Conservation (phyloP, 768 basidiomycete genomes). For the Naganishia vaughanmartiniae region DNA sequence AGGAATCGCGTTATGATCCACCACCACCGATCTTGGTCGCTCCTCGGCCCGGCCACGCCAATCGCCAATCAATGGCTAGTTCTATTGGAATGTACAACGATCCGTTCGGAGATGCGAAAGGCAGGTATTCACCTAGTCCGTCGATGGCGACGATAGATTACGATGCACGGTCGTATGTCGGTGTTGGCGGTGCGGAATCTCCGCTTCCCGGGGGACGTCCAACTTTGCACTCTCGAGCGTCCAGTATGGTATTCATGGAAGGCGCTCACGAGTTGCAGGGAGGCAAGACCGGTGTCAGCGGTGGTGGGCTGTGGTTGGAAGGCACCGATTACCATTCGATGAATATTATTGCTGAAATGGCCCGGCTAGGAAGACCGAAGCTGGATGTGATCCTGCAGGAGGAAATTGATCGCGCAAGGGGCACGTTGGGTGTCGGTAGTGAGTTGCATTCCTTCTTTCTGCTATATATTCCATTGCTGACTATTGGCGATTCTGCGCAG, state of each 20-base stretch:
- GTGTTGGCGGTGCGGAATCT: slow-evolving; percentile 33
- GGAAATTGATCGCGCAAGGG: slow-evolving; percentile 62
- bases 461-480: not conserved
- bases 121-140: slow-evolving; percentile 37
- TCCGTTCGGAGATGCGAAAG: slow-evolving; percentile 27
- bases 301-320: slow-evolving; percentile 55
- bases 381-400: slow-evolving; percentile 64
- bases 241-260: slow-evolving; percentile 46
- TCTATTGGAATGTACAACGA: slow-evolving; percentile 39
- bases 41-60: slow-evolving; percentile 12
- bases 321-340: slow-evolving; percentile 64
- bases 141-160: slow-evolving; percentile 33
- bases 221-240: slow-evolving; percentile 33
- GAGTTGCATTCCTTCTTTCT: slow-evolving; percentile 47
- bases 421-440: slow-evolving; percentile 69
- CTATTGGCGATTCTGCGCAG: slow-evolving; percentile 50
- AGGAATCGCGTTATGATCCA: slow-evolving; percentile 4
- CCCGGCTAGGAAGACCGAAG: slow-evolving; percentile 66
- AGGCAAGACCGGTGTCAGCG: slow-evolving; percentile 21
- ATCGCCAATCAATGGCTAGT: slow-evolving; percentile 35
- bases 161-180: slow-evolving; percentile 37
- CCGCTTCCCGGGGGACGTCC: slow-evolving; percentile 24
- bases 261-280: slow-evolving; percentile 25
- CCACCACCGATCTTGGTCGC: slow-evolving; percentile 18
- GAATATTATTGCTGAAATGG: slow-evolving; percentile 62